These are phyloP conservation scores for Starmerella vaccinii DNA, from an alignment of 805 yeast species.

Conservation along the genomic window DNA sequence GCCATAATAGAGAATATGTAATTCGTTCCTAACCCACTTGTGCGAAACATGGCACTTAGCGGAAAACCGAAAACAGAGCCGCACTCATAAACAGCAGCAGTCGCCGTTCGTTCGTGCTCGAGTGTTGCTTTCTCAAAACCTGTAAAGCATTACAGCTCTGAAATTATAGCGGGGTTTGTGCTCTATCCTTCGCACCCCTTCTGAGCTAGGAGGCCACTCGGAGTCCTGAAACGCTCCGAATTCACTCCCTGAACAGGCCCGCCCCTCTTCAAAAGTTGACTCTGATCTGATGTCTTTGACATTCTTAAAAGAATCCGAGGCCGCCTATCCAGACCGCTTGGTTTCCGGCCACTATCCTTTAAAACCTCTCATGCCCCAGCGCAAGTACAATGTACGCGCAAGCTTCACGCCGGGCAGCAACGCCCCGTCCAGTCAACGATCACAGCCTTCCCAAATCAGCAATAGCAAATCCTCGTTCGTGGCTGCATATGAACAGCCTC, in stretches of 20 bases:
- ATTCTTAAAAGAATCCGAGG: constrained; percentile 1
- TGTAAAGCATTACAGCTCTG: not conserved
- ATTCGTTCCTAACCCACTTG: constrained; percentile 2
- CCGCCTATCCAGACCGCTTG: not conserved
- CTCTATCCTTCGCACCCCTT: not conserved
- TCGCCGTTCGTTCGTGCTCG: not conserved
- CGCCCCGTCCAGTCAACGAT: not conserved
- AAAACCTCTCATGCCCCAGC: not conserved
- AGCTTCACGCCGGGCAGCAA: not conserved
- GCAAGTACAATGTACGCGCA: constrained; percentile 3
- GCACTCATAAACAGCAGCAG: constrained; percentile 1
- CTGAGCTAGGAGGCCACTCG: not conserved
- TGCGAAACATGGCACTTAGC: not conserved
- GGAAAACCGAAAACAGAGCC: not conserved
- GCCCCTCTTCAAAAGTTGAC: not conserved
- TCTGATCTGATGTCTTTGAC: constrained; percentile 1
- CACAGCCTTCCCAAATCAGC: not conserved
- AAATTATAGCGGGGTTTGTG: not conserved
- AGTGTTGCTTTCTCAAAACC: not conserved
- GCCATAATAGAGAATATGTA: not conserved
- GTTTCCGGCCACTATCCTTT: not conserved
- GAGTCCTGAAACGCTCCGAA: not conserved
- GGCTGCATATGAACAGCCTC: not conserved
- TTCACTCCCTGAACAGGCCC: not conserved
- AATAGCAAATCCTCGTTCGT: not conserved